Evolutionary conservation across 441 rosid genomes (phyloP).

Genomic region (Brassica hybrid): DNA sequence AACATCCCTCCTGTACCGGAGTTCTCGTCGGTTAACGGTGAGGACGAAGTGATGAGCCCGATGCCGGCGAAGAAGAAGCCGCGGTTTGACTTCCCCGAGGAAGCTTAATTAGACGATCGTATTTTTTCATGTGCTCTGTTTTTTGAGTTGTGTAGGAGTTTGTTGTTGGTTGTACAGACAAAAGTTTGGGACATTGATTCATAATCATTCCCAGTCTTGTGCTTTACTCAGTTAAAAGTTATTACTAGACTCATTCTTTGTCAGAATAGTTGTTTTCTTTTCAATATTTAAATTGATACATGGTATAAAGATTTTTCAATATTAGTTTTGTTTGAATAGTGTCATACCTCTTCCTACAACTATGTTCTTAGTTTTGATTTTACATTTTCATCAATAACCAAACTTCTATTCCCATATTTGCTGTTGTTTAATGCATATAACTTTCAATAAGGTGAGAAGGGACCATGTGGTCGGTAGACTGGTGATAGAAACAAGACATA

Average conservation of each 20-base stretch:
- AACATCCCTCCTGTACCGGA: conserved; percentile 78
- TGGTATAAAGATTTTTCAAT: background rate
- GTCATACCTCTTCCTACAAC: background rate
- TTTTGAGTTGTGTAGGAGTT: conserved; percentile 26
- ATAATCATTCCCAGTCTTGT: background rate
- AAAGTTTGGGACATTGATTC: conserved; percentile 1
- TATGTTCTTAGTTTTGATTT: background rate
- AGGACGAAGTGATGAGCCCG: conserved; percentile 89
- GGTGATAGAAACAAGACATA: conserved; percentile 12
- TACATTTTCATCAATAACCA: background rate
- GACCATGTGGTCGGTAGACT: conserved; percentile 19
- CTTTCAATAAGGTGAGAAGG: background rate
- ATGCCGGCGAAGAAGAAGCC: conserved; percentile 70
- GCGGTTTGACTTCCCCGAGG: conserved; percentile 44
- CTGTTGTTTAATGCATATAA: background rate
- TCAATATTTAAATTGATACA: background rate
- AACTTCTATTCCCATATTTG: background rate
- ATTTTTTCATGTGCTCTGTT: conserved; percentile 17
- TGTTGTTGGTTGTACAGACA: conserved; percentile 29
- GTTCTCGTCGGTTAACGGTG: conserved; percentile 51
- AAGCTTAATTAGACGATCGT: conserved; percentile 12
- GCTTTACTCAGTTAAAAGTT: background rate
- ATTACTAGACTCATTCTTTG: conserved; percentile 5
- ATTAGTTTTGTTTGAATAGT: conserved; percentile 1
- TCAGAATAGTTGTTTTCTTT: background rate